These are phyloP conservation scores for Calvatia gigantea DNA, from an alignment of 768 basidiomycete genomes.

Conservation along the genomic window DNA sequence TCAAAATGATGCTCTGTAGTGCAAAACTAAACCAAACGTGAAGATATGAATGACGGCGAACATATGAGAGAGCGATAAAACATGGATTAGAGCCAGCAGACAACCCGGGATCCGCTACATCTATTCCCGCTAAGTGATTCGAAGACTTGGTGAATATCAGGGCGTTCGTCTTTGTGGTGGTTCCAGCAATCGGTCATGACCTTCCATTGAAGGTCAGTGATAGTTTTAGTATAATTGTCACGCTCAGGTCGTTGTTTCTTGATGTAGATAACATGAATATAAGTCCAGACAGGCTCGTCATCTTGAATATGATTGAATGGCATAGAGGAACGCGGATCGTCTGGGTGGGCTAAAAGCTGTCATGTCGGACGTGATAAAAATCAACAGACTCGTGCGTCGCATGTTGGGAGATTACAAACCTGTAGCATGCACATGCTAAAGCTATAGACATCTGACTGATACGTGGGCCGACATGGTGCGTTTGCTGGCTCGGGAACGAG, in stretches of 20 bases:
- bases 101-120: not conserved
- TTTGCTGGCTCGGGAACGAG: not conserved
- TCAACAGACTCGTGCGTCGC: not conserved
- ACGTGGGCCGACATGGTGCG: not conserved
- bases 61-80: not conserved
- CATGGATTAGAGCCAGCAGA: not conserved
- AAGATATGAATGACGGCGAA: no score
- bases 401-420: not conserved
- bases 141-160: not conserved
- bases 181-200: not conserved
- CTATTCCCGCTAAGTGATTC: not conserved
- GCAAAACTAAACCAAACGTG: not conserved
- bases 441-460: not conserved
- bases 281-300: not conserved
- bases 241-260: not conserved
- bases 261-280: not conserved
- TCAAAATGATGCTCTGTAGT: not conserved
- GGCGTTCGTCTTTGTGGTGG: not conserved
- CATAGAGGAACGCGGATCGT: not conserved
- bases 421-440: conserved; percentile 1
- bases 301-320: not conserved
- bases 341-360: not conserved
- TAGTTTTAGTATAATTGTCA: not conserved
- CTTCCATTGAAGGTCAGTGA: not conserved
- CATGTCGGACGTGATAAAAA: not conserved